Evolutionary conservation across 495 filamentous ascomycete species (phyloP).

Genomic region (Mytilinidion resinicola): DNA sequence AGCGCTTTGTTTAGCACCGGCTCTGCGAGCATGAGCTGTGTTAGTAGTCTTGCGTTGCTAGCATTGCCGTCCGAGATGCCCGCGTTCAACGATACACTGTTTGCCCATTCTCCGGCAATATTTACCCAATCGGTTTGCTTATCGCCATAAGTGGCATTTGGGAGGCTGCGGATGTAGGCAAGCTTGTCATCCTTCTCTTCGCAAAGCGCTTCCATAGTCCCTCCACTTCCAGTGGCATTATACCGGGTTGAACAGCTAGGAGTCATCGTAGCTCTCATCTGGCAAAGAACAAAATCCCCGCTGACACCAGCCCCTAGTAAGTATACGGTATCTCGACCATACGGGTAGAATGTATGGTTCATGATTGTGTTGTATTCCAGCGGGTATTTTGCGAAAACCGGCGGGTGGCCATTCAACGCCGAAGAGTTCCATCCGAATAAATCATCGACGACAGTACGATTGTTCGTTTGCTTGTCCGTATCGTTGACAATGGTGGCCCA

Average conservation of each 20-base stretch:
- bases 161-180: constrained; percentile 44
- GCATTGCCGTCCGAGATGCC: constrained; percentile 55
- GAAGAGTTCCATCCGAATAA: constrained; percentile 57
- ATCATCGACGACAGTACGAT: constrained; percentile 59
- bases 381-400: constrained; percentile 60
- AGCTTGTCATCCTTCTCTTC: constrained; percentile 46
- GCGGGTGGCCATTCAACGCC: constrained; percentile 44
- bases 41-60: constrained; percentile 58
- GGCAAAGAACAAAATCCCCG: constrained; percentile 54
- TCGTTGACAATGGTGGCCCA: constrained; percentile 15
- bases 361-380: constrained; percentile 57
- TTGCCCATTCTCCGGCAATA: constrained; percentile 52
- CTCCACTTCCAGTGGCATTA: constrained; percentile 51
- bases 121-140: constrained; percentile 51
- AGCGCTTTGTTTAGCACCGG: constrained; percentile 37
- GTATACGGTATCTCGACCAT: constrained; percentile 50
- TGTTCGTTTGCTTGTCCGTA: constrained; percentile 35
- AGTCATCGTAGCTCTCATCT: constrained; percentile 51
- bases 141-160: constrained; percentile 32
- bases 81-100: constrained; percentile 50
- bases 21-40: constrained; percentile 41
- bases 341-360: constrained; percentile 42
- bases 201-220: constrained; percentile 49
- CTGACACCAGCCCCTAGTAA: constrained; percentile 49
- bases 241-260: constrained; percentile 58